phyloP scores from a whole-genome alignment of 2,329 filamentous ascomycete species.

The Aciculosporium take region DNA sequence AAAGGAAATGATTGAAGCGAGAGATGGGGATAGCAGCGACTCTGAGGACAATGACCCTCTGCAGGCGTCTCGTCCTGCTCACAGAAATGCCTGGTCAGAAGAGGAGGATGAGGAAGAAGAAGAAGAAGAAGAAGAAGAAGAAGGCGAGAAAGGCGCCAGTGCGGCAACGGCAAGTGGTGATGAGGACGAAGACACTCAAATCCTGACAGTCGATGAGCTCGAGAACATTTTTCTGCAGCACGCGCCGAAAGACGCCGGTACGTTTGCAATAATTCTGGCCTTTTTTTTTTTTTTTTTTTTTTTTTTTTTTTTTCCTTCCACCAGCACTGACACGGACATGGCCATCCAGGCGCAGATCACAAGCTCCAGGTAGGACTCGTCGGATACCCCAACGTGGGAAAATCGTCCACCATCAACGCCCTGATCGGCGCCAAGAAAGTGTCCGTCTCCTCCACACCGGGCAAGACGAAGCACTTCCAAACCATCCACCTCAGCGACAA shows the following conservation, averaged over 20 bases:
- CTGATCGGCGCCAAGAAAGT: conserved; percentile 98
- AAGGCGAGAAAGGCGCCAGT: conserved; percentile 25
- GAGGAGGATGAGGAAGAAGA: conserved; percentile 19
- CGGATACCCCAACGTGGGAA: conserved; percentile 96
- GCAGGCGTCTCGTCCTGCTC: conserved; percentile 12
- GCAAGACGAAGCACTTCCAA: conserved; percentile 99
- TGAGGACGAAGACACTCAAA: conserved; percentile 52
- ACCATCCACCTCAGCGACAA: conserved; percentile 86
- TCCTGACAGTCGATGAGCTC: conserved; percentile 83
- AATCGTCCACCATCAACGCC: conserved; percentile 97
- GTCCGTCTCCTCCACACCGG: conserved; percentile 89
- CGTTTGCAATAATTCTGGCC: no score
- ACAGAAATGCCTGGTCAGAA: conserved; percentile 11
- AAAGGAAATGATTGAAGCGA: conserved; percentile 73
- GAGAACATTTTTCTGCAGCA: conserved; percentile 77
- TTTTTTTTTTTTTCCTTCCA: neutral
- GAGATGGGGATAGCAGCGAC: conserved; percentile 38
- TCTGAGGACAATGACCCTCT: conserved; percentile 20
- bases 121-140: conserved; percentile 22
- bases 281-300: no score
- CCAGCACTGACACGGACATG: conserved; percentile 7
- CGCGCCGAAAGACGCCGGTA: conserved; percentile 39
- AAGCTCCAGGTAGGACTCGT: conserved; percentile 89
- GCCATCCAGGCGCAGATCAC: conserved; percentile 27
- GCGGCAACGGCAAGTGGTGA: conserved; percentile 10